Percentiles rank a stretch among this genome's conserved stretches.
Conservation (phyloP, 768 basidiomycete species). For the Hypholoma fasciculare region DNA sequence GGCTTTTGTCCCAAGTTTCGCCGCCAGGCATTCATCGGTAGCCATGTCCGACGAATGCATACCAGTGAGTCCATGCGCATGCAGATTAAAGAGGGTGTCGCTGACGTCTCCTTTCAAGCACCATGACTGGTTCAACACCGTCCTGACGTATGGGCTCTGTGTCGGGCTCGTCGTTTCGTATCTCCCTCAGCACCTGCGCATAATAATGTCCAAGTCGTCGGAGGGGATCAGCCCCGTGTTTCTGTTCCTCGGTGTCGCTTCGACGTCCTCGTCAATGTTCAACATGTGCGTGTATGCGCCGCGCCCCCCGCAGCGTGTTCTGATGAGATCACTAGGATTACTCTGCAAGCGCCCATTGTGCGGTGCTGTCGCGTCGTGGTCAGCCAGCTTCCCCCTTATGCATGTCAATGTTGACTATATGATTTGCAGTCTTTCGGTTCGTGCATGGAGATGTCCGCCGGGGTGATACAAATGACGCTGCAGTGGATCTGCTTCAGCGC, state of each 20-base stretch:
- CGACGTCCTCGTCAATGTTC: conserved; percentile 77
- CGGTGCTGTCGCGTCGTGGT: conserved; percentile 81
- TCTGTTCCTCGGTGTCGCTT: conserved; percentile 84
- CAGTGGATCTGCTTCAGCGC: conserved; percentile 86
- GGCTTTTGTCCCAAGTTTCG: too few relatives aligned
- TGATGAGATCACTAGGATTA: conserved; percentile 49
- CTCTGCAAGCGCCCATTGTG: conserved; percentile 82
- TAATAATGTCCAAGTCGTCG: conserved; percentile 74
- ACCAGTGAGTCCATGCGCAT: too few relatives aligned
- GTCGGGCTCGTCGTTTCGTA: conserved; percentile 81
- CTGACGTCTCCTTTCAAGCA: conserved; percentile 39
- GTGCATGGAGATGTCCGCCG: conserved; percentile 81
- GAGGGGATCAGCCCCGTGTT: conserved; percentile 94
- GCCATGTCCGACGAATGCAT: too few relatives aligned
- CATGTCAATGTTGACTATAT: background rate
- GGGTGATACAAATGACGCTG: conserved; percentile 75
- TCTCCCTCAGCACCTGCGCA: conserved; percentile 82
- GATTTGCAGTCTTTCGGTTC: conserved; percentile 58
- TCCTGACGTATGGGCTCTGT: conserved; percentile 64
- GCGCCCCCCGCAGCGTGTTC: background rate
- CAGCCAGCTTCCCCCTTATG: conserved; percentile 26
- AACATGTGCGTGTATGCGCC: conserved; percentile 63
- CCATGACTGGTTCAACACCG: conserved; percentile 71
- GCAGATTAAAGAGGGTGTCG: background rate
- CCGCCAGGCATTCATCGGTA: too few relatives aligned